These are phyloP conservation scores for Thyridium curvatum DNA, from an alignment of 2,329 filamentous ascomycete genomes.

Conservation along the genomic window DNA sequence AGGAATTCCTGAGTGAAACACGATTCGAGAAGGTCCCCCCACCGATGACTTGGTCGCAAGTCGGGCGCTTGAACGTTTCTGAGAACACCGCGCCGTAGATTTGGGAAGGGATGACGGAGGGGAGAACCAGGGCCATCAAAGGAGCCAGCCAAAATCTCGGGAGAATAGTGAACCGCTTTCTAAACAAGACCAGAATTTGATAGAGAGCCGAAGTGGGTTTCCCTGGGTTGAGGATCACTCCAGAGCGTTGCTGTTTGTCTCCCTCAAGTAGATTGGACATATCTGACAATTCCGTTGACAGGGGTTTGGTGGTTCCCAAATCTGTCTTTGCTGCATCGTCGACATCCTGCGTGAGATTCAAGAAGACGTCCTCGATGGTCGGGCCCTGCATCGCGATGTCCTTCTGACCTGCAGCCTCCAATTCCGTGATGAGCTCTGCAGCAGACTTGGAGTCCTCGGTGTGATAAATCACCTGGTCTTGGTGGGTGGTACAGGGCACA, in stretches of 20 bases:
- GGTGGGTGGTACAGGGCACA: slow-evolving; percentile 50
- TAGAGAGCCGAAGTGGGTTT: slow-evolving; percentile 46
- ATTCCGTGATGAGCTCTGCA: slow-evolving; percentile 60
- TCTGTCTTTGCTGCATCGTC: slow-evolving; percentile 37
- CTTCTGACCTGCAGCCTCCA: slow-evolving; percentile 61
- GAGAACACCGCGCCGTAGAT: no score
- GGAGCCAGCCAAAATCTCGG: no score
- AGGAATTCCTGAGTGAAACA: no score
- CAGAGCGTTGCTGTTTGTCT: slow-evolving; percentile 8
- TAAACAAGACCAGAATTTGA: slow-evolving; percentile 42
- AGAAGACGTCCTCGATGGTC: slow-evolving; percentile 88
- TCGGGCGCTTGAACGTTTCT: no score
- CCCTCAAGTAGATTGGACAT: slow-evolving; percentile 17
- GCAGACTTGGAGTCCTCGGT: slow-evolving; percentile 65
- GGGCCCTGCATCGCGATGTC: slow-evolving; percentile 85
- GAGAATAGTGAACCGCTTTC: no score
- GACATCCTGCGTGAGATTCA: slow-evolving; percentile 78
- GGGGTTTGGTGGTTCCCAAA: slow-evolving; percentile 3
- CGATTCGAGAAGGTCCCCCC: no score
- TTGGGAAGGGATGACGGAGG: no score
- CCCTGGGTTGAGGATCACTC: slow-evolving; percentile 13
- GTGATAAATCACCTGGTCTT: slow-evolving; percentile 69
- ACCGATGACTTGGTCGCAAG: no score
- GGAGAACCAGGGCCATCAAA: no score
- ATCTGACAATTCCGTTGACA: slow-evolving; percentile 9